Percentiles rank a stretch among this genome's conserved stretches.
Conservation (phyloP, 2,329 filamentous ascomycete genomes). For the Penicillium aurantiogriseum region DNA sequence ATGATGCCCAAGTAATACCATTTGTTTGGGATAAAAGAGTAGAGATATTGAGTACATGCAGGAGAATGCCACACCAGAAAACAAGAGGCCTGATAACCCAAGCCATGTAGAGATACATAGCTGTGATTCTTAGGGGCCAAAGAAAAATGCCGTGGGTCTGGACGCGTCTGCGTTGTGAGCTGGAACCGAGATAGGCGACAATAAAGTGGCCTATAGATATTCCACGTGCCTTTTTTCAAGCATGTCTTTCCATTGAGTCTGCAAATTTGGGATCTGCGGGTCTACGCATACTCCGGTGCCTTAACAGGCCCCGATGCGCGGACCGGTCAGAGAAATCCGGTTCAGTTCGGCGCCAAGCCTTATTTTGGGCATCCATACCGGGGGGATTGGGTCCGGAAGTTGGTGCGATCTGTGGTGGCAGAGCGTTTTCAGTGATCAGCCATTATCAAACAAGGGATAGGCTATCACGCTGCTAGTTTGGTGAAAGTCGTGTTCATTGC, state of each 20-base stretch:
- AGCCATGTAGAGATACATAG: conserved; percentile 4
- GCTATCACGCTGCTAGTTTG: not conserved
- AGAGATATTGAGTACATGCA: conserved; percentile 23
- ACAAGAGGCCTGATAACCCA: conserved; percentile 6
- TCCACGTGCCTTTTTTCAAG: not conserved
- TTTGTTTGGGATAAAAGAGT: conserved; percentile 10
- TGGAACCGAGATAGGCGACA: not conserved
- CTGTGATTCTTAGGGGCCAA: not conserved
- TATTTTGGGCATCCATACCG: conserved; percentile 7
- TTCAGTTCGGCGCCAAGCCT: not conserved
- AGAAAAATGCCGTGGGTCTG: not conserved
- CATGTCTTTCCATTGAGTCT: not conserved
- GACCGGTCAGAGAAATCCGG: conserved; percentile 3
- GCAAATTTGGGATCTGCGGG: not conserved
- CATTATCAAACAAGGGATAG: not conserved
- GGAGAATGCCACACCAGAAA: conserved; percentile 11
- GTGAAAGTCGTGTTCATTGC: not conserved
- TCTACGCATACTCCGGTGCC: not conserved
- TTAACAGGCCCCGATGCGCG: not conserved
- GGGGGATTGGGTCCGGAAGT: not conserved
- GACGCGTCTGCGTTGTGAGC: not conserved
- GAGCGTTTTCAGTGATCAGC: not conserved
- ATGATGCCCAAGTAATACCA: conserved; percentile 1
- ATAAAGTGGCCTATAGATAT: not conserved
- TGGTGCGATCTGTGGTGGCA: conserved; percentile 2